A percentile compares a stretch with the other conserved stretches of the same genome.
Conservation (phyloP, 2,329 filamentous ascomycete species). For the Macrophomina phaseolina region DNA sequence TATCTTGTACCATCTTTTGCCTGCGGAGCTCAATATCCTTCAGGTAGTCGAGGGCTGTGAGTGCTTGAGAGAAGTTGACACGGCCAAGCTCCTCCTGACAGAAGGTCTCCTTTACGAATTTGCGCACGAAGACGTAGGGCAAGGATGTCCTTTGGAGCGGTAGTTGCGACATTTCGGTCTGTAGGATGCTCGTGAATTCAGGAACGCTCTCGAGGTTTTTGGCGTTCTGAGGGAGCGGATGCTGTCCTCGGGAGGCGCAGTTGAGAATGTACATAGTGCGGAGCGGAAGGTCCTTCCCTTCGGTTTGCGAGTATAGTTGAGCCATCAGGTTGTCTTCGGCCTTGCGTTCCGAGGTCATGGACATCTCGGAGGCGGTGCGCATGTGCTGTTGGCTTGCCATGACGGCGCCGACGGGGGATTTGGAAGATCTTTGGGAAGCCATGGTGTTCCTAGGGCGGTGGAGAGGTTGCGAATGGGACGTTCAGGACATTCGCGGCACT, state of each 20-base stretch:
- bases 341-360: constrained; percentile 34
- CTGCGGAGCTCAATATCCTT: constrained; percentile 67
- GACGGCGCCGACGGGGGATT: constrained; percentile 17
- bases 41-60: constrained; percentile 70
- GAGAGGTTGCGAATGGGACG: neutral
- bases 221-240: constrained; percentile 41
- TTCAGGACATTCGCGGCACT: constrained; percentile 20
- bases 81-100: constrained; percentile 52
- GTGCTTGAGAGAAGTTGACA: constrained; percentile 69
- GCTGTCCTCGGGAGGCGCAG: constrained; percentile 58
- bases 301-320: constrained; percentile 62
- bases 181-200: constrained; percentile 57
- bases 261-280: constrained; percentile 73
- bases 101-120: constrained; percentile 56
- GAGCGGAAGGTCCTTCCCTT: constrained; percentile 69
- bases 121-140: constrained; percentile 66
- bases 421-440: constrained; percentile 19
- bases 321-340: constrained; percentile 46
- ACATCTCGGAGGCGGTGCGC: constrained; percentile 45
- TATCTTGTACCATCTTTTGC: constrained; percentile 55
- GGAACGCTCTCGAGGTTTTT: constrained; percentile 50
- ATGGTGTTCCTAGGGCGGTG: constrained; percentile 12
- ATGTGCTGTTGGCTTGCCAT: constrained; percentile 20
- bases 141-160: constrained; percentile 66
- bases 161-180: constrained; percentile 63